A percentile compares a stretch with the other conserved stretches of the same genome.
phyloP scores from a whole-genome alignment of 192 early-diverging fungal genomes.

The Obelidium mucronatum region DNA sequence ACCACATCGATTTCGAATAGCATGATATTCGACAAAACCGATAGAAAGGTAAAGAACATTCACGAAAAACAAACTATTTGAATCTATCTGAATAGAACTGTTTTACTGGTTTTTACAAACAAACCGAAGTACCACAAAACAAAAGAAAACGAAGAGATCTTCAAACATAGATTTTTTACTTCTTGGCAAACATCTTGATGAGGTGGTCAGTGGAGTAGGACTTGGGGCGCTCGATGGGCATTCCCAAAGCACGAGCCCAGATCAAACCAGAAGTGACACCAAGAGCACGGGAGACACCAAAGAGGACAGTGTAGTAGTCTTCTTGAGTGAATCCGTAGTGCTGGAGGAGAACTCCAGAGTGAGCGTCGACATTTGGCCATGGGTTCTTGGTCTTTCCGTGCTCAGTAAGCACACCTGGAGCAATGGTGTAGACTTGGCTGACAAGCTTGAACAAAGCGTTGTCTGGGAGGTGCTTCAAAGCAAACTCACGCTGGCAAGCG shows the following conservation, averaged over 20 bases:
- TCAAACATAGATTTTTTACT: too few relatives aligned
- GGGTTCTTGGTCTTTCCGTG: conserved; percentile 99
- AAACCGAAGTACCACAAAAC: too few relatives aligned
- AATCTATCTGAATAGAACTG: too few relatives aligned
- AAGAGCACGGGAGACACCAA: conserved; percentile 97
- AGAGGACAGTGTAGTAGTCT: conserved; percentile 99
- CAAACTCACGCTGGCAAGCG: conserved; percentile 98
- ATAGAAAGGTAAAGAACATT: too few relatives aligned
- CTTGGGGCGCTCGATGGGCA: conserved; percentile 94
- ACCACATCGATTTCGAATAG: too few relatives aligned
- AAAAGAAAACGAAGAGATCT: too few relatives aligned
- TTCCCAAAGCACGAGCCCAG: conserved; percentile 97
- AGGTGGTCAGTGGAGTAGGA: conserved; percentile 84
- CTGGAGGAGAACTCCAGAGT: conserved; percentile 97
- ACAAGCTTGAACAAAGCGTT: conserved; percentile 98
- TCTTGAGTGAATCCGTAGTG: conserved; percentile 97
- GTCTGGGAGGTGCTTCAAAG: conserved; percentile 94
- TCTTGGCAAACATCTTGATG: conserved; percentile 81
- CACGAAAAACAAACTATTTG: too few relatives aligned
- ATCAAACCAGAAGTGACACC: conserved; percentile 94
- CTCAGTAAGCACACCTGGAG: conserved; percentile 93
- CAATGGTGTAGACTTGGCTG: conserved; percentile 96
- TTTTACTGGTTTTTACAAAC: too few relatives aligned
- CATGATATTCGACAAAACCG: too few relatives aligned
- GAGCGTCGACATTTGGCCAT: conserved; percentile 99